Percentiles rank a stretch among this genome's conserved stretches.
Evolutionary conservation across 345 rosid genomes (phyloP).

Genomic region (Xanthoceras sorbifolium): DNA sequence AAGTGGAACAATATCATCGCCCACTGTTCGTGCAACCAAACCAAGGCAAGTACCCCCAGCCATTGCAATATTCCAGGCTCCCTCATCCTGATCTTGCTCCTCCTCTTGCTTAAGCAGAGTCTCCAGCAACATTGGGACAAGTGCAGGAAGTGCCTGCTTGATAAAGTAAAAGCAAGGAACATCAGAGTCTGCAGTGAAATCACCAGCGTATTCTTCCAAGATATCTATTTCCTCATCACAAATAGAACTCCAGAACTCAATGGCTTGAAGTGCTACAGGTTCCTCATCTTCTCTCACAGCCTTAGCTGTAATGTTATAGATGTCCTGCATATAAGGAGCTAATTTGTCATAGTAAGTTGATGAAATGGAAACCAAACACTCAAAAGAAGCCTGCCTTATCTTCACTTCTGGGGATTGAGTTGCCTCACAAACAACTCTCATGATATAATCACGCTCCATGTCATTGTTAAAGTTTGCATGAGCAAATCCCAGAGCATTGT

Average conservation of each 20-base stretch:
- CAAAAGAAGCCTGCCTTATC: constrained; percentile 65
- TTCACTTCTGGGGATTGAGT: constrained; percentile 54
- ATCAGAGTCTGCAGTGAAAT: constrained; percentile 55
- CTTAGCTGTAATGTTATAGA: constrained; percentile 60
- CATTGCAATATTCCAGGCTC: constrained; percentile 72
- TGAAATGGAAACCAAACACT: constrained; percentile 67
- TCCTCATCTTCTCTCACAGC: constrained; percentile 66
- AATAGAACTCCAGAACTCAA: constrained; percentile 73
- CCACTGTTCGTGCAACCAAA: constrained; percentile 39
- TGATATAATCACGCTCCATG: constrained; percentile 70
- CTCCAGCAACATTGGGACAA: constrained; percentile 60
- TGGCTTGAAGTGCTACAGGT: constrained; percentile 65
- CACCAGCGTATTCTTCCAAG: constrained; percentile 55
- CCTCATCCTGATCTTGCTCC: constrained; percentile 74
- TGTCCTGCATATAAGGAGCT: constrained; percentile 55
- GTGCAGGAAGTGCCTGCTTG: constrained; percentile 66
- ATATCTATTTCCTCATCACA: constrained; percentile 74
- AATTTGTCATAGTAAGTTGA: constrained; percentile 61
- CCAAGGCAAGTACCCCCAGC: constrained; percentile 43
- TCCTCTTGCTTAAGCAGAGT: constrained; percentile 72
- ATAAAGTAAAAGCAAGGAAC: constrained; percentile 56
- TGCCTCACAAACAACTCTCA: constrained; percentile 73
- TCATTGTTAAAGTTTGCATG: constrained; percentile 67
- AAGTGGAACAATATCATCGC: constrained; percentile 36
- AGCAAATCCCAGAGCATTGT: constrained; percentile 68